These are phyloP conservation scores for Metarhizium robertsii DNA, from an alignment of 2,329 filamentous ascomycete genomes.

Conservation along the genomic window DNA sequence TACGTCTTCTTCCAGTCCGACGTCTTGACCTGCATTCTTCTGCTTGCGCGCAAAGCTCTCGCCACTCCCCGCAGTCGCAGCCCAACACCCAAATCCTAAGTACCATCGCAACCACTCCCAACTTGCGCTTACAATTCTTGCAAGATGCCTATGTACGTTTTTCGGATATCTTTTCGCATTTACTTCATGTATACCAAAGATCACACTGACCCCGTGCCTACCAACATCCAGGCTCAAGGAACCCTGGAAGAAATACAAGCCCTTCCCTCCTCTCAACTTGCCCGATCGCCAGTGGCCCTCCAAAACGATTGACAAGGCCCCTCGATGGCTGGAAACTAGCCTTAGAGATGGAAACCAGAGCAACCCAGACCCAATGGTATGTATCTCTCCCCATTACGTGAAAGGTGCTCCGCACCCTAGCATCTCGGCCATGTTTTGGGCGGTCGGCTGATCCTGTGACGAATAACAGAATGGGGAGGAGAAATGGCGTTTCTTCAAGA, in stretches of 20 bases:
- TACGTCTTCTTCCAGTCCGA: too few species aligned
- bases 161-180: too few species aligned
- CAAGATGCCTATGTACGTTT: slow-evolving; percentile 11
- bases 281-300: slow-evolving; percentile 74
- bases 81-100: background rate
- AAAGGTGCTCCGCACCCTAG: background rate
- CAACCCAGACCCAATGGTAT: slow-evolving; percentile 84
- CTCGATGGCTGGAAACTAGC: slow-evolving; percentile 84
- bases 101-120: background rate
- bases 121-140: background rate
- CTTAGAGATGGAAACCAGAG: slow-evolving; percentile 86
- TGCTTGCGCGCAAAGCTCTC: too few species aligned
- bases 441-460: background rate
- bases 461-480: slow-evolving; percentile 70
- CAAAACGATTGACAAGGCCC: slow-evolving; percentile 73
- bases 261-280: slow-evolving; percentile 50
- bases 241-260: slow-evolving; percentile 67
- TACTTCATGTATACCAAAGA: background rate
- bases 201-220: background rate
- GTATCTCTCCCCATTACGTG: slow-evolving; percentile 12
- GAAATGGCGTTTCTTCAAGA: slow-evolving; percentile 92
- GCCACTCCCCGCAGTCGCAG: too few species aligned
- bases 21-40: background rate
- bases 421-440: background rate
- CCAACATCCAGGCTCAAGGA: slow-evolving; percentile 54